Evolutionary conservation across 2,329 filamentous ascomycete genomes (phyloP).

Genomic region (Botryosphaeria dothidea): DNA sequence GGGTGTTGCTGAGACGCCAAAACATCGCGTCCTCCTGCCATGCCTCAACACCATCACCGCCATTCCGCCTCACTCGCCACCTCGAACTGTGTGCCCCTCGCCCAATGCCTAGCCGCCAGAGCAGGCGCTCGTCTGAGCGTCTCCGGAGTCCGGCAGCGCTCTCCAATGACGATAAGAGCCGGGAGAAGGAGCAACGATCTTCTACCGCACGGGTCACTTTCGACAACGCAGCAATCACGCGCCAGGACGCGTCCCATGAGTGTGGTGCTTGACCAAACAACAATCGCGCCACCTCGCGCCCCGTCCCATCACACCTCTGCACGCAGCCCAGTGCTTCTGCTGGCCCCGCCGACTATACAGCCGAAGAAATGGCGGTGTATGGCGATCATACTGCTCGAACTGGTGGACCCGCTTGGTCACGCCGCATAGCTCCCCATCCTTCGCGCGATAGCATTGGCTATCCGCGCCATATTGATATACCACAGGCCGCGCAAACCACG

Average conservation of each 20-base stretch:
- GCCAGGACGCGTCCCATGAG: slow-evolving; percentile 13
- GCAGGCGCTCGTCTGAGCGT: no score
- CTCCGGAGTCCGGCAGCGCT: background rate
- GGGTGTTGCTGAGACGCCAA: background rate
- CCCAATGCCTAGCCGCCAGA: background rate
- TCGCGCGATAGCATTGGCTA: background rate
- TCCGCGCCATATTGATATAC: slow-evolving; percentile 10
- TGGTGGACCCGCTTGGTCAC: slow-evolving; percentile 15
- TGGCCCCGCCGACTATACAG: slow-evolving; percentile 7
- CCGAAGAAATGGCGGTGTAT: slow-evolving; percentile 17
- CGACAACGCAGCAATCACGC: slow-evolving; percentile 17
- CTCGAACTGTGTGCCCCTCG: background rate
- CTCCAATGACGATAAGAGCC: background rate
- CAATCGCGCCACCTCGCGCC: slow-evolving; percentile 1
- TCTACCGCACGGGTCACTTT: slow-evolving; percentile 9
- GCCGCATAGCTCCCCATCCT: slow-evolving; percentile 6
- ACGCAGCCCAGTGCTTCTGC: background rate
- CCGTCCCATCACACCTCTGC: background rate
- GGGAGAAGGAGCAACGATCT: slow-evolving; percentile 3
- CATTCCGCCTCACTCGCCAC: background rate
- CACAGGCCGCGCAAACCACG: background rate
- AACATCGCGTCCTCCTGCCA: background rate
- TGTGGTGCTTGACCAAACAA: background rate
- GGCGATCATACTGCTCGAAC: slow-evolving; percentile 18
- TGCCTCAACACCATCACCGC: background rate